These are phyloP conservation scores for Eucalyptus marginata DNA, from an alignment of 345 rosid species.

Conservation along the genomic window DNA sequence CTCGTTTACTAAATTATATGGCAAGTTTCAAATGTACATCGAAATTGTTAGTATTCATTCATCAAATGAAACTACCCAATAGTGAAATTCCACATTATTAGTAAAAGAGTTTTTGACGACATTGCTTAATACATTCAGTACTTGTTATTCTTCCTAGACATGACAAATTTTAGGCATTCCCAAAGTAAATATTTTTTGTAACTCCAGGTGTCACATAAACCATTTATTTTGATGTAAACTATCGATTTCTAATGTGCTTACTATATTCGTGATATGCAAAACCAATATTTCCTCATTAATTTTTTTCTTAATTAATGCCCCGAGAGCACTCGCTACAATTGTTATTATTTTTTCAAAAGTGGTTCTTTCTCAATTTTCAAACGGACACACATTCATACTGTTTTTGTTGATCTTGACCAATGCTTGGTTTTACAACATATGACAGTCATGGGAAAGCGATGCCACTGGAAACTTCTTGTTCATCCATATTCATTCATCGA, in stretches of 20 bases:
- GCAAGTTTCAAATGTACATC: not conserved
- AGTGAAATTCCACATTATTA: not conserved
- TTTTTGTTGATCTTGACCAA: not conserved
- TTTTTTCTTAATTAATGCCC: not conserved
- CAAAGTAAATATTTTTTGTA: not conserved
- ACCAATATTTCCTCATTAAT: not conserved
- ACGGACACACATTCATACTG: not conserved
- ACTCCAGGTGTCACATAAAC: not conserved
- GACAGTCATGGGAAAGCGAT: not conserved
- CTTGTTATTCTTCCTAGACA: not conserved
- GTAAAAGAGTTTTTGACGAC: not conserved
- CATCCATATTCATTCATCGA: not conserved
- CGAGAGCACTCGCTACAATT: not conserved
- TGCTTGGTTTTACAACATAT: not conserved
- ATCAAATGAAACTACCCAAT: not conserved
- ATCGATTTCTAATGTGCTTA: not conserved
- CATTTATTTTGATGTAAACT: not conserved
- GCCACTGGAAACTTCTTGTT: not conserved
- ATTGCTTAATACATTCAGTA: not conserved
- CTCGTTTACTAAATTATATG: not conserved
- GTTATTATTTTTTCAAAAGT: too few species aligned
- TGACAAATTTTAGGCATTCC: not conserved
- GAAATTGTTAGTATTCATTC: not conserved
- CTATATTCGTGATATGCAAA: not conserved
- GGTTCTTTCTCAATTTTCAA: not conserved